Percentiles rank a stretch among this genome's conserved stretches.
These are phyloP conservation scores for Cyclocybe cylindracea DNA, from an alignment of 768 basidiomycete species.

Conservation along the genomic window DNA sequence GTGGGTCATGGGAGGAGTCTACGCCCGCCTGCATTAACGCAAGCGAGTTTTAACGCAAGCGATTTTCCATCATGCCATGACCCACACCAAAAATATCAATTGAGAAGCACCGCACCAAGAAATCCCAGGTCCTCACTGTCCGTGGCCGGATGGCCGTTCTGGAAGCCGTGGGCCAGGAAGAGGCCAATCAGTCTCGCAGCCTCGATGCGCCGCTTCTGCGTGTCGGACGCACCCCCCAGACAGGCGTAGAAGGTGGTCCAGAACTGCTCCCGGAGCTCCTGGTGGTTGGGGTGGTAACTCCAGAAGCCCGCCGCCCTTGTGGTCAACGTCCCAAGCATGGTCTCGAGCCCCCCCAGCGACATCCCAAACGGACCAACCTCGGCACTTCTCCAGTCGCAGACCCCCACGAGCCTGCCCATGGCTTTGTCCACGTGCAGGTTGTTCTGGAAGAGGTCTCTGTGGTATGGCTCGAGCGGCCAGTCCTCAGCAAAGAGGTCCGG, in stretches of 20 bases:
- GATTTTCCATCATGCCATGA: too few relatives aligned
- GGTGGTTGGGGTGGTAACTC: neutral
- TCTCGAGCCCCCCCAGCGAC: conserved; percentile 12
- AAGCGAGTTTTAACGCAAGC: too few relatives aligned
- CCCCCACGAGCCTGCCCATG: conserved; percentile 6
- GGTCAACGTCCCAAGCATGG: conserved; percentile 5
- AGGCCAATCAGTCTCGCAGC: conserved; percentile 6
- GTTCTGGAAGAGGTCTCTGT: conserved; percentile 13
- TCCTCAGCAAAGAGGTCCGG: neutral
- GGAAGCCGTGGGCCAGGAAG: neutral
- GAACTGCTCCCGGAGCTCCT: neutral
- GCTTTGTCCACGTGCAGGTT: conserved; percentile 7
- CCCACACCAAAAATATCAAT: too few relatives aligned
- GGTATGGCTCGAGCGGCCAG: conserved; percentile 14
- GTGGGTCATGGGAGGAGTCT: too few relatives aligned
- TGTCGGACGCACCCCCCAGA: neutral
- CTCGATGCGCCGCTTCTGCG: conserved; percentile 5
- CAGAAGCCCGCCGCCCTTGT: neutral
- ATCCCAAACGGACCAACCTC: conserved; percentile 7
- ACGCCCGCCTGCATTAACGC: too few relatives aligned
- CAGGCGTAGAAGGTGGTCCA: too few relatives aligned
- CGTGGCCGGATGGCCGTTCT: neutral
- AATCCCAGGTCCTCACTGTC: too few relatives aligned
- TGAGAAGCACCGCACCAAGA: too few relatives aligned
- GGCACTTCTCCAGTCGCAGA: conserved; percentile 12